Conservation (phyloP, 1,284 basidiomycete species). For the Meira miltonrushii region DNA sequence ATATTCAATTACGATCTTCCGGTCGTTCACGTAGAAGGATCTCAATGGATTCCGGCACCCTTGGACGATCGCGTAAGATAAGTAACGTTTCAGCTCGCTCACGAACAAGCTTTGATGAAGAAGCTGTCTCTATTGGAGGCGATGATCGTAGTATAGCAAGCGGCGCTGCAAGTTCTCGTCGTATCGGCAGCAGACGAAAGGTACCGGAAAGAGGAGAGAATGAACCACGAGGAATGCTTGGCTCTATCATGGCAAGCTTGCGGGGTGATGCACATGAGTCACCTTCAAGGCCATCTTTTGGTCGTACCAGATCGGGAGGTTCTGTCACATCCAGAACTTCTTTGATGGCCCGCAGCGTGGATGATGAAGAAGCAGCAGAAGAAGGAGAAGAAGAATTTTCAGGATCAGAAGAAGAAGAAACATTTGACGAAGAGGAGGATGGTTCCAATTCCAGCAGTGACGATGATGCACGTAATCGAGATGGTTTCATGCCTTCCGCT, state of each 20-base stretch:
- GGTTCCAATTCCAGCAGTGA: slow-evolving; percentile 29
- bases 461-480: slow-evolving; percentile 28
- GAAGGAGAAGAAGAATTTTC: slow-evolving; percentile 17
- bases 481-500: slow-evolving; percentile 41
- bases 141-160: slow-evolving; percentile 22
- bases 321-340: slow-evolving; percentile 20
- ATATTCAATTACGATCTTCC: slow-evolving; percentile 38
- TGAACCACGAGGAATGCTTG: slow-evolving; percentile 38
- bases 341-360: slow-evolving; percentile 14
- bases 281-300: slow-evolving; percentile 26
- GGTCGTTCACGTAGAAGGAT: slow-evolving; percentile 35
- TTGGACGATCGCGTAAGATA: slow-evolving; percentile 29
- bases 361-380: slow-evolving; percentile 27
- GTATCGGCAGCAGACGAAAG: slow-evolving; percentile 24
- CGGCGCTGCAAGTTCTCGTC: slow-evolving; percentile 26
- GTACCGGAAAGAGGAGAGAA: slow-evolving; percentile 20
- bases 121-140: slow-evolving; percentile 9
- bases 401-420: slow-evolving; percentile 12
- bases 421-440: slow-evolving; percentile 15
- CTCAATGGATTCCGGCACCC: slow-evolving; percentile 33
- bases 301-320: slow-evolving; percentile 22
- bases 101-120: slow-evolving; percentile 18
- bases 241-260: slow-evolving; percentile 43
- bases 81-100: slow-evolving; percentile 27
- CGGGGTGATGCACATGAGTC: slow-evolving; percentile 22